Evolutionary conservation across 2,329 filamentous ascomycete genomes (phyloP).

Genomic region (Penicillium sp.): DNA sequence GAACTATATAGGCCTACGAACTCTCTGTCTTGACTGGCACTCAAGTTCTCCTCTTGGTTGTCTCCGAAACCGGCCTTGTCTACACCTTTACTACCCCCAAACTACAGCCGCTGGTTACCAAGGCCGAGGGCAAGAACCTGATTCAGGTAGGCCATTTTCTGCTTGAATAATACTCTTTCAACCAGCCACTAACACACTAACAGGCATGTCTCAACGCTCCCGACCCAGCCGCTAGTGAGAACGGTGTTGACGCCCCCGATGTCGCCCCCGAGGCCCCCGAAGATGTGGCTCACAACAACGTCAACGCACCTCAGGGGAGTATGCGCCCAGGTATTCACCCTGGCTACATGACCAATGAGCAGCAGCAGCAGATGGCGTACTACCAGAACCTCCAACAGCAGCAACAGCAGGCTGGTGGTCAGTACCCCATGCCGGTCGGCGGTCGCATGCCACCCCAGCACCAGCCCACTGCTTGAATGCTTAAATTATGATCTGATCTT

Average conservation of each 20-base stretch:
- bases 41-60: constrained; percentile 91
- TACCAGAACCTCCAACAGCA: constrained; percentile 76
- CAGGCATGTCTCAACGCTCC: constrained; percentile 96
- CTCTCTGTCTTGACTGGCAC: constrained; percentile 96
- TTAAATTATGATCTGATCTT: constrained; percentile 16
- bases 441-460: constrained; percentile 77
- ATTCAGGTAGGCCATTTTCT: constrained; percentile 72
- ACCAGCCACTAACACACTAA: constrained; percentile 18
- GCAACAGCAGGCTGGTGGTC: constrained; percentile 63
- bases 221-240: constrained; percentile 80
- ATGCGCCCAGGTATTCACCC: constrained; percentile 68
- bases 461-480: constrained; percentile 68
- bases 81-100: constrained; percentile 99
- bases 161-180: neutral
- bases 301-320: constrained; percentile 65
- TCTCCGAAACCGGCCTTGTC: constrained; percentile 94
- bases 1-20: constrained; percentile 74
- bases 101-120: constrained; percentile 95
- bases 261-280: constrained; percentile 82
- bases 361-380: constrained; percentile 76
- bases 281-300: constrained; percentile 73
- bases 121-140: constrained; percentile 97
- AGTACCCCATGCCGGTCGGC: constrained; percentile 75
- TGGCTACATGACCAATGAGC: constrained; percentile 65
- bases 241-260: constrained; percentile 71